Percentiles rank a stretch among this genome's conserved stretches.
These are phyloP conservation scores for Castanea mollissima DNA, from an alignment of 306 rosid genomes.

Conservation along the genomic window DNA sequence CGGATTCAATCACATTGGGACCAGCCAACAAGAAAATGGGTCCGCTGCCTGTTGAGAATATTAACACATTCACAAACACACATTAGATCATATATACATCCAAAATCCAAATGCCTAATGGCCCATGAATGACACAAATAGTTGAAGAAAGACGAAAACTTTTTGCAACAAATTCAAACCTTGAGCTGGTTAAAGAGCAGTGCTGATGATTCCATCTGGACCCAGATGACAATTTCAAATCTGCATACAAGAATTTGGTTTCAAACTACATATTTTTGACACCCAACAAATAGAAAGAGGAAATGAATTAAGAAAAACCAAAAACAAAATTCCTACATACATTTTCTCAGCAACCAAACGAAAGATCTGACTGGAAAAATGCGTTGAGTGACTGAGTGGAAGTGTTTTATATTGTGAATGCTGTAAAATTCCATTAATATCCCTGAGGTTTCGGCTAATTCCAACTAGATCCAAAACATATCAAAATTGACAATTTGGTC, in stretches of 20 bases:
- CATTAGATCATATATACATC: background rate
- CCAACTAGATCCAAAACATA: no score
- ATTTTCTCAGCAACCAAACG: no score
- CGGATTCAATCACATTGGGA: constrained; percentile 96
- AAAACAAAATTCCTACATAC: no score
- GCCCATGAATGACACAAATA: background rate
- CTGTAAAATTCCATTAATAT: no score
- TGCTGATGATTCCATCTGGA: constrained; percentile 37
- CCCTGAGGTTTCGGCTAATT: no score
- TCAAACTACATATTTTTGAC: no score
- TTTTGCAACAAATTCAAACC: constrained; percentile 17
- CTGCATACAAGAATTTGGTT: background rate
- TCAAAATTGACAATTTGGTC: no score
- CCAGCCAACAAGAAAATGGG: constrained; percentile 91
- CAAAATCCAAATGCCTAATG: constrained; percentile 6
- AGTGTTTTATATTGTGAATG: no score
- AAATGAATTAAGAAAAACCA: no score
- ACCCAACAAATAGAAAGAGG: no score
- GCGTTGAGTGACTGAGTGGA: no score
- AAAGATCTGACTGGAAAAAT: no score
- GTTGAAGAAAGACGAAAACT: background rate
- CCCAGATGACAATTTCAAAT: background rate
- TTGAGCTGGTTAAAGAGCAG: constrained; percentile 45
- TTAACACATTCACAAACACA: constrained; percentile 14
- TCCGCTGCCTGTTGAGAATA: constrained; percentile 57